Evolutionary conservation across 495 filamentous ascomycete genomes (phyloP).

Genomic region (Aspergillus egyptiacus): DNA sequence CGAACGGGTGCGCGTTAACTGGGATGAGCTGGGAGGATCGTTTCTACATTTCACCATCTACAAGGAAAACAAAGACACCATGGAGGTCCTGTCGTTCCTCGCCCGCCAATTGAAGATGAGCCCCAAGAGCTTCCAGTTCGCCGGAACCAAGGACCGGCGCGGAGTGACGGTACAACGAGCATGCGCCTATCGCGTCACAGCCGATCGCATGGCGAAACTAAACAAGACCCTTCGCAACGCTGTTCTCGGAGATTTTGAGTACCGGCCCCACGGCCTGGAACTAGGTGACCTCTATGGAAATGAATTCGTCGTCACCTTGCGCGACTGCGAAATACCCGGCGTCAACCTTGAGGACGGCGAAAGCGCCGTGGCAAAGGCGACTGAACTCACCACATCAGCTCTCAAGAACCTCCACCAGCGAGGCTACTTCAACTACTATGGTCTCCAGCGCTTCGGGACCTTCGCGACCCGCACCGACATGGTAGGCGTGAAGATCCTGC

Average conservation of each 20-base stretch:
- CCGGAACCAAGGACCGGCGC: conserved; percentile 90
- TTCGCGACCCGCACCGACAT: conserved; percentile 74
- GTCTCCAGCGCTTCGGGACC: conserved; percentile 88
- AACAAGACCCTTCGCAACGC: conserved; percentile 59
- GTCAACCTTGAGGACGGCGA: conserved; percentile 36
- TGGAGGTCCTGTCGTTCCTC: conserved; percentile 77
- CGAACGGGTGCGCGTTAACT: conserved; percentile 36
- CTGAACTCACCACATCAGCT: conserved; percentile 51
- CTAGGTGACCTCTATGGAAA: conserved; percentile 84
- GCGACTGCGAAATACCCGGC: conserved; percentile 65
- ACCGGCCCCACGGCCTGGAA: conserved; percentile 60
- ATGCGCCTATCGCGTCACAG: conserved; percentile 60
- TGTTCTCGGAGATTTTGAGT: conserved; percentile 69
- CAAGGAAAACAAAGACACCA: conserved; percentile 98
- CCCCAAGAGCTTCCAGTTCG: conserved; percentile 68
- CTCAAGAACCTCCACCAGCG: conserved; percentile 49
- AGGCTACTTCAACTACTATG: conserved; percentile 96
- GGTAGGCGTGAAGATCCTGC: conserved; percentile 75
- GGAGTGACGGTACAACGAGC: conserved; percentile 84
- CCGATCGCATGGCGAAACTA: conserved; percentile 54
- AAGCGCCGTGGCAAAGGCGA: conserved; percentile 33
- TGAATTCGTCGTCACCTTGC: conserved; percentile 83
- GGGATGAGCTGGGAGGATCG: conserved; percentile 63
- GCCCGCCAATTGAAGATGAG: conserved; percentile 62
- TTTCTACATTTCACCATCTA: conserved; percentile 91